Evolutionary conservation across 2,329 filamentous ascomycete genomes (phyloP).

Genomic region (Fusarium sulawesiense): DNA sequence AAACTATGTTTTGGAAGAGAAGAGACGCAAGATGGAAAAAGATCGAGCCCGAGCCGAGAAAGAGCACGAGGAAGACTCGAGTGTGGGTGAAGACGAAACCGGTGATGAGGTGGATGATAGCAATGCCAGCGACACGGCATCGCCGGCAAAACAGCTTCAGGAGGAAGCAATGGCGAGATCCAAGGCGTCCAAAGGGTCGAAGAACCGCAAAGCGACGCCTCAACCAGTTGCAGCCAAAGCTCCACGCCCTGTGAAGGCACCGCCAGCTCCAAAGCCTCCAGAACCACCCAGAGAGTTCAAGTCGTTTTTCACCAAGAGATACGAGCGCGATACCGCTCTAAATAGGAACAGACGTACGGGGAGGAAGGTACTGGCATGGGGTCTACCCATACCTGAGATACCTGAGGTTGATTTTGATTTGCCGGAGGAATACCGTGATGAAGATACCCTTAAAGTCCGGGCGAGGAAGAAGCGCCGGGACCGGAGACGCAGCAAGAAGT

Average conservation of each 20-base stretch:
- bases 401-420: constrained; percentile 78
- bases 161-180: constrained; percentile 73
- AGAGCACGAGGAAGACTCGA: constrained; percentile 49
- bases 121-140: constrained; percentile 61
- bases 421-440: constrained; percentile 71
- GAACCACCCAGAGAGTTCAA: constrained; percentile 72
- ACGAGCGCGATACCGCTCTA: constrained; percentile 84
- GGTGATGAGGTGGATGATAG: constrained; percentile 64
- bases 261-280: constrained; percentile 49
- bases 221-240: constrained; percentile 35
- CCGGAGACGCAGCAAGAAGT: constrained; percentile 62
- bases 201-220: constrained; percentile 47
- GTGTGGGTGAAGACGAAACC: constrained; percentile 40
- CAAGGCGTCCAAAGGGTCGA: constrained; percentile 52
- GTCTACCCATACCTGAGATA: constrained; percentile 80
- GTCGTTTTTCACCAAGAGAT: constrained; percentile 87
- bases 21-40: constrained; percentile 79
- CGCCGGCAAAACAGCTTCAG: constrained; percentile 75
- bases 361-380: constrained; percentile 82
- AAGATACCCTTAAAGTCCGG: constrained; percentile 66
- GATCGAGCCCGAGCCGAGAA: constrained; percentile 64
- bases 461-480: constrained; percentile 72
- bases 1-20: constrained; percentile 90
- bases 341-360: constrained; percentile 76
- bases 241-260: constrained; percentile 40